phyloP scores from a whole-genome alignment of 495 filamentous ascomycete species.

The Astrothelium macrocarpum region DNA sequence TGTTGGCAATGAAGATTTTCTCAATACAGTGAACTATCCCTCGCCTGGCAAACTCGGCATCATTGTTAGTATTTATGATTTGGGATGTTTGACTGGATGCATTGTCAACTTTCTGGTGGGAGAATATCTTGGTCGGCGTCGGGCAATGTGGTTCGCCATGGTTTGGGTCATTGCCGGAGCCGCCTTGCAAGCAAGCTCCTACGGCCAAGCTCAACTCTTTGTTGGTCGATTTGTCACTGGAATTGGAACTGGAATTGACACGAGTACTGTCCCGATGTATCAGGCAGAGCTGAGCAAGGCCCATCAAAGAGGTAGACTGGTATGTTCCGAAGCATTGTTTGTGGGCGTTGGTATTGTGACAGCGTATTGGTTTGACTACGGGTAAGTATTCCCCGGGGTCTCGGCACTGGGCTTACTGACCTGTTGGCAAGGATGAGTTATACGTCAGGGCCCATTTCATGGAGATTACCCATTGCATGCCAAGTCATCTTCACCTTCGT shows the following conservation, averaged over 20 bases:
- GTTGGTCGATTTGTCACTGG: slow-evolving; percentile 25
- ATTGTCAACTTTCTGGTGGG: slow-evolving; percentile 27
- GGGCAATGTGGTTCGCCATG: slow-evolving; percentile 31
- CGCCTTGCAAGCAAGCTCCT: slow-evolving; percentile 24
- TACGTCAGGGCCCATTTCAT: slow-evolving; percentile 22
- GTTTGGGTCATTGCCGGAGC: slow-evolving; percentile 26
- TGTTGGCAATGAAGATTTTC: slow-evolving; percentile 40
- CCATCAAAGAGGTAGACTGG: slow-evolving; percentile 23
- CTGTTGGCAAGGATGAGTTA: slow-evolving; percentile 18
- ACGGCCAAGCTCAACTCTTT: slow-evolving; percentile 24
- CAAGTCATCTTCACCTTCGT: slow-evolving; percentile 27
- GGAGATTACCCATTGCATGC: slow-evolving; percentile 28
- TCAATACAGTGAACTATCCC: slow-evolving; percentile 28
- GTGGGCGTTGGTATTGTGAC: slow-evolving; percentile 30
- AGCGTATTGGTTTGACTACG: slow-evolving; percentile 23
- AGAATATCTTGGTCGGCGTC: slow-evolving; percentile 24
- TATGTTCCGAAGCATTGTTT: slow-evolving; percentile 28
- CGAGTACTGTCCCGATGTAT: slow-evolving; percentile 26
- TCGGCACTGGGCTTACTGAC: background rate
- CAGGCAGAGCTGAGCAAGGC: slow-evolving; percentile 29
- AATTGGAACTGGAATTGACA: slow-evolving; percentile 29
- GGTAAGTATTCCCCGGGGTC: background rate
- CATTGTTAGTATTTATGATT: slow-evolving; percentile 30
- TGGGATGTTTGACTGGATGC: slow-evolving; percentile 28
- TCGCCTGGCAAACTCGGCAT: slow-evolving; percentile 21